Base-by-base conservation (phyloP, 768 basidiomycete species). In the Pisolithus tinctorius region DNA sequence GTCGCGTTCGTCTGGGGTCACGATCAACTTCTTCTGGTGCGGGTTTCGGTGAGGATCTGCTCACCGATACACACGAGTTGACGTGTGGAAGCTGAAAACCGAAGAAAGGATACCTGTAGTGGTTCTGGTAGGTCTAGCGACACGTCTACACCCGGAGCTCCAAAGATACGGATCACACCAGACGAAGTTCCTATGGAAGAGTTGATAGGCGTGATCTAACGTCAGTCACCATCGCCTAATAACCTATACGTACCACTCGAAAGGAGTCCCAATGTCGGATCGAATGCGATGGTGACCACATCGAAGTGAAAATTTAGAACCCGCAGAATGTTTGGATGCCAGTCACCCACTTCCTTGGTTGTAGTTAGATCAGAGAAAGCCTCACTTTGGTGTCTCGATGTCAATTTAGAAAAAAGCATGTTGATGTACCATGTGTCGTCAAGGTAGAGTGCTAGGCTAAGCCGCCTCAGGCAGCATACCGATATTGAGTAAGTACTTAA, bases 161-260 rank as follows among this genome's bases (percentile, higher is more conserved):
- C 93, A 55, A 82, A 79, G 25, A 93, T 56, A 50, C 83, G 73
- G 31, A 93, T 74, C 1, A 63, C 51, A 0, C 92, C 90, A n/a
- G 66, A 61, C 4, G 75, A 64, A 0, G 88, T 89, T 2, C 86
- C 90, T 85, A 29, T 13, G 13, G 41, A 20, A 31, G 30, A 31
- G 30, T 11, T 31, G 8, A 31, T 9, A 11, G 10, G 30, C 8
- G 30, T 31, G 30, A 31, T 31, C 30, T 11, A 31, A 31, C 11
- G 30, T 47, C 30, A n/a, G 47, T 16, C n/a, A 30, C 14, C 11
- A 11, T 31, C 30, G 7, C 37, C 7, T 11, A 11, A 11, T 31
- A 9, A 4, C 37, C 7, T 11, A 11, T n/a, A 48, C 70, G 36
- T 63, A 83, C 83, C 83, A 45, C 78, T 60, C 30, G 81, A 84